A percentile compares a stretch with the other conserved stretches of the same genome.
These are phyloP conservation scores for Teunomyces pallodes DNA, from an alignment of 805 yeast species.

Conservation along the genomic window DNA sequence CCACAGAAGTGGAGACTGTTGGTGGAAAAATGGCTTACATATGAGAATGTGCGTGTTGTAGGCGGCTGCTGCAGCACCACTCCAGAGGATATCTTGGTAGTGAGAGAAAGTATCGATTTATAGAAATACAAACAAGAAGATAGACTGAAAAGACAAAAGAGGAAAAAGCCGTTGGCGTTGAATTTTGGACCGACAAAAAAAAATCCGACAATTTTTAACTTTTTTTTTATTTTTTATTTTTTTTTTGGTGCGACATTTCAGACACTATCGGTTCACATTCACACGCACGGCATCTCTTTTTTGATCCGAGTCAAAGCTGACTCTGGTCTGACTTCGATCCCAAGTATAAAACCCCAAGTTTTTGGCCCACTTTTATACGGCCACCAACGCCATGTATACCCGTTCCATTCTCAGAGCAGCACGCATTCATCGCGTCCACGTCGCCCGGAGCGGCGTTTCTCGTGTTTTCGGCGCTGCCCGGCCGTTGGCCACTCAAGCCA, in stretches of 20 bases:
- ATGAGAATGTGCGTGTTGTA: slow-evolving; percentile 44
- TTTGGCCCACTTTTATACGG: not conserved
- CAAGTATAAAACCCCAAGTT: not conserved
- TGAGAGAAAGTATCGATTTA: slow-evolving; percentile 5
- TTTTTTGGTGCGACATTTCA: too few species aligned
- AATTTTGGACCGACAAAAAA: not conserved
- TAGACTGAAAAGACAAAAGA: not conserved
- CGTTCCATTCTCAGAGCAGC: slow-evolving; percentile 6
- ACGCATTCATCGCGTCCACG: slow-evolving; percentile 4
- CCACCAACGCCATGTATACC: not conserved
- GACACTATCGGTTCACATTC: too few species aligned
- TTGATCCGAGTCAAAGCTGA: slow-evolving; percentile 3
- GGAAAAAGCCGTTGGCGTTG: too few species aligned
- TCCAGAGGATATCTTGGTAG: slow-evolving; percentile 42
- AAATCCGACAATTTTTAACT: not conserved
- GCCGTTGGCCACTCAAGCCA: slow-evolving; percentile 33
- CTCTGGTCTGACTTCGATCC: not conserved
- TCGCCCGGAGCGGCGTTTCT: not conserved
- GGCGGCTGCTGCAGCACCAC: slow-evolving; percentile 80
- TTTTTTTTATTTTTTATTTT: too few species aligned
- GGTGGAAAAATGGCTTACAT: slow-evolving; percentile 38
- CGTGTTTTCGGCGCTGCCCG: not conserved
- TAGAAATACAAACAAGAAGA: not conserved
- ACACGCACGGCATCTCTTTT: not conserved
- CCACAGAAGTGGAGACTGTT: slow-evolving; percentile 36